These are phyloP conservation scores for Acanthamoeba royreba DNA, from an alignment of 208 protist genomes.

Conservation along the genomic window DNA sequence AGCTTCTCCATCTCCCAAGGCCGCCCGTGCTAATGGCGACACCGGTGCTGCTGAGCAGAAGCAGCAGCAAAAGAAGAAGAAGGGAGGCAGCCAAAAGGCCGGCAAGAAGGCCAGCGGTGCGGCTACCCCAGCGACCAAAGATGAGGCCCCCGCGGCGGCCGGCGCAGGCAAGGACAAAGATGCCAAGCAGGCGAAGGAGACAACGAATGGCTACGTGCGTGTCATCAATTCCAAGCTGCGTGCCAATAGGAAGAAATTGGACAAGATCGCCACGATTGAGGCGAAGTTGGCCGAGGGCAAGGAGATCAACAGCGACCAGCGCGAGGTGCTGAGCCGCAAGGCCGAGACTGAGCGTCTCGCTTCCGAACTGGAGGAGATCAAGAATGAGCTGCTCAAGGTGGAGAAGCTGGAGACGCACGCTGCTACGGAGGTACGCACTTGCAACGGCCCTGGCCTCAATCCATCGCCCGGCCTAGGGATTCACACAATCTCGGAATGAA, in stretches of 20 bases:
- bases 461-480: no score
- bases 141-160: not conserved
- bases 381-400: not conserved
- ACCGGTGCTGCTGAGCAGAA: not conserved
- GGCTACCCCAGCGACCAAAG: not conserved
- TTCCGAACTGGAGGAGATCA: not conserved
- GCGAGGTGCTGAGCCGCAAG: not conserved
- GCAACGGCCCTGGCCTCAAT: no score
- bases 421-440: not conserved
- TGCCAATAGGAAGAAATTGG: not conserved
- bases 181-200: not conserved
- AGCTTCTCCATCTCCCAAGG: no score
- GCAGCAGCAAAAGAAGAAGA: not conserved
- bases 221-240: not conserved
- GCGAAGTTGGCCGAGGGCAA: not conserved
- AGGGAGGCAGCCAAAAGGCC: not conserved
- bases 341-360: not conserved
- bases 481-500: no score
- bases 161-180: not conserved
- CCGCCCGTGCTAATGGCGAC: no score
- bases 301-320: not conserved
- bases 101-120: not conserved
- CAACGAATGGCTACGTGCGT: not conserved
- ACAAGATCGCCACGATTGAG: not conserved
- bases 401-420: not conserved